Conservation (phyloP, 2,329 filamentous ascomycete genomes). For the Colletotrichum musicola region DNA sequence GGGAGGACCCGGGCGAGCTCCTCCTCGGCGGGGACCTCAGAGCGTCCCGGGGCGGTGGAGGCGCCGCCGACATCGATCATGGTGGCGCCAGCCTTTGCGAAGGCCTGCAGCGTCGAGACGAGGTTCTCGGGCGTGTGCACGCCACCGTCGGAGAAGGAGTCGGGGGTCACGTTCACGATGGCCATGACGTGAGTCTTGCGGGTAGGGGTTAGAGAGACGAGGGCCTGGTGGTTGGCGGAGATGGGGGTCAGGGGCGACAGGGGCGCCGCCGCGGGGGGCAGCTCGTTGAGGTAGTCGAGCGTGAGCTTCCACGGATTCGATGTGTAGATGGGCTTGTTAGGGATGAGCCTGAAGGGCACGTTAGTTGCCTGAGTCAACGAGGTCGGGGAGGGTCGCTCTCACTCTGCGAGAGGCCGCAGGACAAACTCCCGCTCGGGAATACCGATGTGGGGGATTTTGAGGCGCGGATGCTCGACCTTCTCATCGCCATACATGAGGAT, state of each 20-base stretch:
- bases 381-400: slow-evolving; percentile 45
- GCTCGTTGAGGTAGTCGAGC: slow-evolving; percentile 71
- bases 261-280: slow-evolving; percentile 61
- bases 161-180: slow-evolving; percentile 93
- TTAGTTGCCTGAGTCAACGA: slow-evolving; percentile 7
- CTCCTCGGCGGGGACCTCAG: slow-evolving; percentile 76
- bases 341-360: slow-evolving; percentile 61
- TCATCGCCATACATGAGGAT: slow-evolving; percentile 85
- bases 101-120: slow-evolving; percentile 67
- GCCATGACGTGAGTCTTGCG: slow-evolving; percentile 87
- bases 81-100: slow-evolving; percentile 78
- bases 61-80: slow-evolving; percentile 96
- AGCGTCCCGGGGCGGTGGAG: slow-evolving; percentile 84
- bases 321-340: slow-evolving; percentile 64
- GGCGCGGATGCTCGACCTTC: slow-evolving; percentile 74
- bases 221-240: slow-evolving; percentile 54
- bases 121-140: slow-evolving; percentile 68
- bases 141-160: slow-evolving; percentile 96
- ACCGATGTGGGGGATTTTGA: slow-evolving; percentile 86
- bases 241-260: slow-evolving; percentile 72
- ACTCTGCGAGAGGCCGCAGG: slow-evolving; percentile 86
- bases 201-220: slow-evolving; percentile 70
- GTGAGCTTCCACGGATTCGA: slow-evolving; percentile 70
- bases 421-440: slow-evolving; percentile 96
- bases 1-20: slow-evolving; percentile 85